A percentile compares a stretch with the other conserved stretches of the same genome.
These are phyloP conservation scores for Penicillium capsulatum DNA, from an alignment of 2,329 filamentous ascomycete species.

Conservation along the genomic window DNA sequence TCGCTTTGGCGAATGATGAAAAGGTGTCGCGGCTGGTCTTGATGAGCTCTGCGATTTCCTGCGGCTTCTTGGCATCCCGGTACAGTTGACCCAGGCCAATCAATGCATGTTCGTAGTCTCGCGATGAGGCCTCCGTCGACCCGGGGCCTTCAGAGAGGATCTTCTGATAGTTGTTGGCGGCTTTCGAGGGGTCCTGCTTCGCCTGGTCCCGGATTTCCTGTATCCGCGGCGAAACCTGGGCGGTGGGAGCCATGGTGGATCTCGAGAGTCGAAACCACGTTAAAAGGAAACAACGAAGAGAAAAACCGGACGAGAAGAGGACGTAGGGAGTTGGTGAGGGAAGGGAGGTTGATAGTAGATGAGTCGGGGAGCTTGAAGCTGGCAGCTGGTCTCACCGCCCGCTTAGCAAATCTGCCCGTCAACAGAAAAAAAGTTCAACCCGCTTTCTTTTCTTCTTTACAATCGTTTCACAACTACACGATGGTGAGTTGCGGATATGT, in stretches of 20 bases:
- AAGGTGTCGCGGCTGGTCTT: slow-evolving; percentile 85
- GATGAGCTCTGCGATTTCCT: slow-evolving; percentile 84
- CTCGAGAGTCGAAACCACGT: neutral
- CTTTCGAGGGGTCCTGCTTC: slow-evolving; percentile 75
- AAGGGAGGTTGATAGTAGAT: slow-evolving; percentile 17
- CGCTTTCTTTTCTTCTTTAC: slow-evolving; percentile 15
- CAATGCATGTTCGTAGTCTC: slow-evolving; percentile 86
- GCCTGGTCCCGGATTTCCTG: slow-evolving; percentile 82
- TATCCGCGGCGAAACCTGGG: slow-evolving; percentile 62
- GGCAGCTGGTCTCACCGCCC: slow-evolving; percentile 33
- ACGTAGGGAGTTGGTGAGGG: slow-evolving; percentile 12
- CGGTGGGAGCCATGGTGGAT: slow-evolving; percentile 46
- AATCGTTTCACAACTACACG: slow-evolving; percentile 14
- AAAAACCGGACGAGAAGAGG: slow-evolving; percentile 3
- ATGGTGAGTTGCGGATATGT: slow-evolving; percentile 28
- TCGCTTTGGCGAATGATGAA: slow-evolving; percentile 96
- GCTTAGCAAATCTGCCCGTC: slow-evolving; percentile 30
- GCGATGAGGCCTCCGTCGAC: slow-evolving; percentile 76
- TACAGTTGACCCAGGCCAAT: slow-evolving; percentile 89
- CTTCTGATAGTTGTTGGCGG: slow-evolving; percentile 82
- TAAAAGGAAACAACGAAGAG: slow-evolving; percentile 1
- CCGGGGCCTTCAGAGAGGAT: slow-evolving; percentile 82
- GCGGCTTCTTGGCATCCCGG: slow-evolving; percentile 70
- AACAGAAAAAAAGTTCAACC: slow-evolving; percentile 32
- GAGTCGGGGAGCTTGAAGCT: slow-evolving; percentile 27